phyloP scores from a whole-genome alignment of 371 early-diverging fungal genomes.

The Coemansia sp. region DNA sequence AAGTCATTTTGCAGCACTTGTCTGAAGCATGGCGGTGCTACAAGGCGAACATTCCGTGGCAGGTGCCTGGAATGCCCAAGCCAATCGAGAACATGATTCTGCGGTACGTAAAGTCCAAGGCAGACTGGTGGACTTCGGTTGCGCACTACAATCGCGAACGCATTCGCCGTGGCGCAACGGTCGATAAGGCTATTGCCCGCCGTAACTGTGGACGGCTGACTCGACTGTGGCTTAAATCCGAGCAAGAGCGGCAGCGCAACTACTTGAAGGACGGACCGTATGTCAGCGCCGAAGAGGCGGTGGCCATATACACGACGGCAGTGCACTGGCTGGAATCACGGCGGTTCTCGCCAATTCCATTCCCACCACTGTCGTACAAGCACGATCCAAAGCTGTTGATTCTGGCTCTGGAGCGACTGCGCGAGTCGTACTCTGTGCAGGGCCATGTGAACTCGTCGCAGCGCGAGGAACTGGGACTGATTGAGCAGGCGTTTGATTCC shows the following conservation, averaged over 20 bases:
- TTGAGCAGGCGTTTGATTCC: constrained; percentile 97
- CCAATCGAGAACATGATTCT: constrained; percentile 98
- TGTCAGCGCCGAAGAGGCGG: constrained; percentile 95
- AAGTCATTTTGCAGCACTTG: constrained; percentile 95
- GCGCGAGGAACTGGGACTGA: constrained; percentile 95
- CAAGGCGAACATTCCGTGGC: constrained; percentile 99
- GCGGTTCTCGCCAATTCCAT: constrained; percentile 96
- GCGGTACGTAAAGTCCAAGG: constrained; percentile 97
- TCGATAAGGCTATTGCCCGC: constrained; percentile 96
- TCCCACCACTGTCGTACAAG: constrained; percentile 98
- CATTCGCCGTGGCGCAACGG: constrained; percentile 98
- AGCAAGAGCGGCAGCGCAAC: constrained; percentile 98
- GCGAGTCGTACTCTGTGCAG: constrained; percentile 95
- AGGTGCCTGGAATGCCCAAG: constrained; percentile 96
- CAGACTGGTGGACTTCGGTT: constrained; percentile 99
- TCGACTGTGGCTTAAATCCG: constrained; percentile 98
- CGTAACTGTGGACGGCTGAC: constrained; percentile 98
- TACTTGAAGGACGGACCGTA: constrained; percentile 99
- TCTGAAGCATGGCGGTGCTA: constrained; percentile 98
- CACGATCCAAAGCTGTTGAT: constrained; percentile 97
- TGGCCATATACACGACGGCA: constrained; percentile 95
- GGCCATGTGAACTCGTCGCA: constrained; percentile 94
- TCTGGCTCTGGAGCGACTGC: constrained; percentile 92
- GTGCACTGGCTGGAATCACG: constrained; percentile 99
- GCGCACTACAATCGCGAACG: constrained; percentile 98